Evolutionary conservation across 257 asterid species (phyloP), one percentile per base, ranked within the genome.

Genomic region (Penstemon barbatus): DNA sequence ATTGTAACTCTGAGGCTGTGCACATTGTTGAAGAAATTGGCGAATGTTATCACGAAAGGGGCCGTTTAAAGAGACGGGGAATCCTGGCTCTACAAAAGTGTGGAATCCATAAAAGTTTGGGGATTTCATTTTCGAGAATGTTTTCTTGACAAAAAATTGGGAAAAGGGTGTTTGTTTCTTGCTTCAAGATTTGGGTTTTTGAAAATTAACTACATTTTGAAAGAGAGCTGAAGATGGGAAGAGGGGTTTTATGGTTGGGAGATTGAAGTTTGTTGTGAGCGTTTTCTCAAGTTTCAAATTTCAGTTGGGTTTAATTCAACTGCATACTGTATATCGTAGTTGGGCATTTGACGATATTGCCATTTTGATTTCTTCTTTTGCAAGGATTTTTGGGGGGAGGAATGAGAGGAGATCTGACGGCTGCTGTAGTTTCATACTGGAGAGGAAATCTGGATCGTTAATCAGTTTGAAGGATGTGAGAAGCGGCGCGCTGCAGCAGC

Each of bases 41-140:
- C 87, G 89, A 36, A 93, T 65, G 74, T 90, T 93, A 51, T 88
- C 95, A 0, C 94, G 80, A 52, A 92, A 92, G 0, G 91, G 79
- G 19, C 96, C 96, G 67, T 9, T 58, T 33, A 73, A 61, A 1
- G 56, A 39, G 59, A 72, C 57, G 68, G 95, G 94, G 68, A 76
- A 74, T 13, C 85, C 95, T 46, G 85, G 84, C 50, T 88, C 88
- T 1, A 81, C 94, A 54, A 90, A 90, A 1, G 77, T 76, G 66
- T 86, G 85, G 77, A 90, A 85, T 46, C 84, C 86, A 41, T 82
- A 86, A 65, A 79, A 84, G 49, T 78, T 88, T 4, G 78, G 75
- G 9, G 87, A 77, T 8, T 61, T 15, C 89, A 80, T 81, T 57
- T 57, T 60, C n/a, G 54, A 50, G 18, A 38, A 8, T 7, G 7